Base-by-base conservation (phyloP, 176 grass and related monocot species). In the Avena insularis region DNA sequence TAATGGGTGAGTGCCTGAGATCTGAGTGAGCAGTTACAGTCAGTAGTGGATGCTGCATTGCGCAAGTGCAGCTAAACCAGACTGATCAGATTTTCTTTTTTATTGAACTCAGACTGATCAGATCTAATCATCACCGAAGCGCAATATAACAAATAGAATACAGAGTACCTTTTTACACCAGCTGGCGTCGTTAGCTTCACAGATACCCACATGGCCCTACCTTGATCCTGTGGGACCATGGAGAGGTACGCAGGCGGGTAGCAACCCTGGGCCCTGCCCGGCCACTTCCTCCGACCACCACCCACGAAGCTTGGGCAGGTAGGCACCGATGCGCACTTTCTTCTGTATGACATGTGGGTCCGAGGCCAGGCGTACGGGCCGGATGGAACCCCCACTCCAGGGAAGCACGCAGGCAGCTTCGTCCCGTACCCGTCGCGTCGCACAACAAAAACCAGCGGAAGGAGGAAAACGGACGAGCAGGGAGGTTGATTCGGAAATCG, bases 381-480 rank as follows among this genome's bases (percentile, higher is more conserved):
- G 57, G 57, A 74, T 75, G 36, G 57, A 74, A 50, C 45, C 45
- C 71, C 71, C 71, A 63, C 78, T 51, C 16, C 74, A 1, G 4
- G 36, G 78, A 80, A 80, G 78, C 40, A 27, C 58, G 38, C 58
- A 63, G 58, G 78, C 58, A 48, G 78, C 58, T 80, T 80, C 78
- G 78, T 64, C 58, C 58, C 40, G 40, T 60, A 8, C 8, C 77
- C 20, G 55, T 79, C 55, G 77, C 77, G 77, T 79, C 77, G 35
- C 77, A 35, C 77, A 82, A 36, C 79, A 65, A 31, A 49, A 78
- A 64, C 15, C 40, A 80, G 21, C 21, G 79, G 59, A 17, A 29
- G 38, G 25, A 40, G 12, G 14, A 48, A 47, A 80, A 80, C 59
- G 38, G 63, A 19, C 59, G 38, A 66, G 62, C 61, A 81, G 79